phyloP scores from a whole-genome alignment of 2,329 filamentous ascomycete genomes.

The Aspergillus eucalypticola region DNA sequence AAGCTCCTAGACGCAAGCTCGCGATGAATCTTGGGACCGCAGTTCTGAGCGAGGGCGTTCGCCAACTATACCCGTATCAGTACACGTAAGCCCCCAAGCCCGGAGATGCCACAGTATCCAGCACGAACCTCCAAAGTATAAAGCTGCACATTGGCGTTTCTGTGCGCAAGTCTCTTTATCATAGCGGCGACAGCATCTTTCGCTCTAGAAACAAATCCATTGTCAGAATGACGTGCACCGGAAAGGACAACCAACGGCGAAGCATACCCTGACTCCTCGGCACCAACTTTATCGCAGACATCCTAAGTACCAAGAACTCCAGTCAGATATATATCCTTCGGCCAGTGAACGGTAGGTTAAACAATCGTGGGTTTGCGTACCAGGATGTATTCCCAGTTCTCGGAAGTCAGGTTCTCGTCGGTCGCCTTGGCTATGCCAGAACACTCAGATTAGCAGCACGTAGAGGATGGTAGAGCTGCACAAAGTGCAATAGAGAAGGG shows the following conservation, averaged over 20 bases:
- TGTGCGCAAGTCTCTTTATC: conserved; percentile 88
- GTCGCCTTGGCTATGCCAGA: conserved; percentile 70
- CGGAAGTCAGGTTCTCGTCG: conserved; percentile 92
- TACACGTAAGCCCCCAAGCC: not conserved
- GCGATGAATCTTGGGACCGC: conserved; percentile 80
- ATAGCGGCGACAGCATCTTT: conserved; percentile 86
- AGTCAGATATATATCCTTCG: conserved; percentile 17
- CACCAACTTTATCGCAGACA: conserved; percentile 61
- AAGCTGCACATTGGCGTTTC: conserved; percentile 93
- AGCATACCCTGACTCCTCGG: conserved; percentile 50
- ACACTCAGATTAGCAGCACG: not conserved
- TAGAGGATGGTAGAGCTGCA: not conserved
- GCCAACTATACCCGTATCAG: conserved; percentile 63
- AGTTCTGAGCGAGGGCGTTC: conserved; percentile 90
- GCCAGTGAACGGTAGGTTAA: not conserved
- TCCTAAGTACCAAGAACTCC: conserved; percentile 43
- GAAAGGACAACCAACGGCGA: not conserved
- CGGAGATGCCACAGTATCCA: not conserved
- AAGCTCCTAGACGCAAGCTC: conserved; percentile 89
- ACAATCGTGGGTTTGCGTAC: conserved; percentile 37
- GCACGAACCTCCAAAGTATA: conserved; percentile 77
- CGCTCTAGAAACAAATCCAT: conserved; percentile 46
- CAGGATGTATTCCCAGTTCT: conserved; percentile 74
- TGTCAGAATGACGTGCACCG: not conserved
- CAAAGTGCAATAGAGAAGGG: not conserved